Evolutionary conservation across 345 rosid genomes (phyloP), one percentile per base, ranked within the genome.

Genomic region (Citrus unshiu): DNA sequence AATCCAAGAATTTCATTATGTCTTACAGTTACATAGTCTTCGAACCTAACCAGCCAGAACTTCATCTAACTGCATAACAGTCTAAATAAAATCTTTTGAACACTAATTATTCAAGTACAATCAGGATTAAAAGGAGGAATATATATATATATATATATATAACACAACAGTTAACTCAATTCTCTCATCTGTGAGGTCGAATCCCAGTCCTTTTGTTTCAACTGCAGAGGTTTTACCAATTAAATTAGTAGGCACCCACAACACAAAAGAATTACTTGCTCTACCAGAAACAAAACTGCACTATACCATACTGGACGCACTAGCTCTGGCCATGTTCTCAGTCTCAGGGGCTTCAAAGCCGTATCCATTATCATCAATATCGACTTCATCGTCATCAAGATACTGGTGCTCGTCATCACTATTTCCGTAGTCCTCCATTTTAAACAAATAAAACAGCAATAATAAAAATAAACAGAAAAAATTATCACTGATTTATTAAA

Each of bases 231-330:
- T 40, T 9, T 40, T 40, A 40, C 46, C 46, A 40, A 40, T 40
- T 8, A 40, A 8, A 40, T 40, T 40, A 40, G 46, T 40, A 40
- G 12, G 46, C 46, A 27, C 35, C 67, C 16, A 67, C 37, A 67
- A 35, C 14, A 27, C 51, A 7, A 25, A 46, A 29, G 51, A 58
- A 58, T 46, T 6, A 14, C 9, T 2, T 63, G 29, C 19, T 7
- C 7, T 10, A 8, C 14, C 46, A 46, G 9, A 70, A 70, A 1
- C 34, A 71, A 7, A 54, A 51, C 40, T 8, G 10, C n/a, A 30
- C 7, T 10, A 9, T 73, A 73, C 77, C 77, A 59, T 73, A 39
- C n/a, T 59, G 7, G 68, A 73, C 1, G 77, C 68, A 35, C 34
- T 39, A 16, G 6, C 16, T 16, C 16, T 27, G 68, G 37, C 13